These are phyloP conservation scores for Epithele typhae DNA, from an alignment of 768 basidiomycete species.

Conservation along the genomic window DNA sequence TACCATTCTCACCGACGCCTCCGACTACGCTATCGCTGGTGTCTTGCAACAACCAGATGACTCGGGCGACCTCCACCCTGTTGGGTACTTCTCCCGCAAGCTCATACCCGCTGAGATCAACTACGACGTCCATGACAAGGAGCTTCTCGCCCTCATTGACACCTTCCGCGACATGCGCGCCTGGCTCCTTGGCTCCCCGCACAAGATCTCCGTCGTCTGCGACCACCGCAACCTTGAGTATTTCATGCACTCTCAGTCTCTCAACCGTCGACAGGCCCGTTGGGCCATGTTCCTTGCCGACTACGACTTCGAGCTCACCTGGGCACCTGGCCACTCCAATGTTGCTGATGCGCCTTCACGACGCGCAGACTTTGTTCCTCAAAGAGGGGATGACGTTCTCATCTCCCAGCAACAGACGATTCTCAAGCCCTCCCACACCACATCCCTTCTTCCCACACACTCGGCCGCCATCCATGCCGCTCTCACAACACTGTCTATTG, in stretches of 20 bases:
- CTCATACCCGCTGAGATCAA: conserved; percentile 34
- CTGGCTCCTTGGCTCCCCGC: conserved; percentile 18
- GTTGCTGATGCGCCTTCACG: conserved; percentile 20
- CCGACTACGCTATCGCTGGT: conserved; percentile 17
- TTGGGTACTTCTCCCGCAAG: conserved; percentile 28
- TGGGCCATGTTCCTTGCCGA: conserved; percentile 28
- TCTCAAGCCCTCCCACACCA: conserved; percentile 7
- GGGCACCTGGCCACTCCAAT: conserved; percentile 25
- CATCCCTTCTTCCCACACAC: not conserved
- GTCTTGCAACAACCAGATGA: conserved; percentile 12
- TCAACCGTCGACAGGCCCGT: conserved; percentile 33
- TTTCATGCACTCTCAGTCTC: conserved; percentile 27
- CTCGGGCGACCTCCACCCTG: conserved; percentile 23
- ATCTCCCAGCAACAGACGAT: conserved; percentile 1
- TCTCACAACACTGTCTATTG: conserved; percentile 18
- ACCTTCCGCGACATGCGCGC: conserved; percentile 22
- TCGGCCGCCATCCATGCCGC: too few species aligned
- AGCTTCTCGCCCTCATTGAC: conserved; percentile 42
- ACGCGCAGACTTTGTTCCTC: conserved; percentile 19
- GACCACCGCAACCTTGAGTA: conserved; percentile 38
- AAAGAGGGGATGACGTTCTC: conserved; percentile 20
- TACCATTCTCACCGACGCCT: conserved; percentile 21
- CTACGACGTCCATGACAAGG: conserved; percentile 48
- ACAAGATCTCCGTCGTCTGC: conserved; percentile 20
- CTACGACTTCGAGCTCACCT: conserved; percentile 30